These are phyloP conservation scores for Talaromyces sp. DNA, from an alignment of 2,329 filamentous ascomycete species.

Conservation along the genomic window DNA sequence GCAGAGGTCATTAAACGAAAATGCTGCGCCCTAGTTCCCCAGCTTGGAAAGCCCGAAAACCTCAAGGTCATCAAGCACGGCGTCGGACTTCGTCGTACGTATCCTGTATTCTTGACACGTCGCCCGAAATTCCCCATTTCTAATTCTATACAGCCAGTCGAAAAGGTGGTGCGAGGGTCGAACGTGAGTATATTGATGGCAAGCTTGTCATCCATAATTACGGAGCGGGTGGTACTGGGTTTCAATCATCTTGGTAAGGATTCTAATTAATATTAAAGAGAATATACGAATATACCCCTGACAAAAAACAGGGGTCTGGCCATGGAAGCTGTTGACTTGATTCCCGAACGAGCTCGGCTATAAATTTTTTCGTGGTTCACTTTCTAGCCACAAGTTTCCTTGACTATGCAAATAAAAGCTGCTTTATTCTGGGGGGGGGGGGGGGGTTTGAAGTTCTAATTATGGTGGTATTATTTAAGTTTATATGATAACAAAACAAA, in stretches of 20 bases:
- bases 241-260: slow-evolving; percentile 12
- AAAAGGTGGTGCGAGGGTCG: slow-evolving; percentile 11
- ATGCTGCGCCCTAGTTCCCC: slow-evolving; percentile 9
- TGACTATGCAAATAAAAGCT: background rate
- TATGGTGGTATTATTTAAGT: no score
- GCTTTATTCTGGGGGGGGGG: background rate
- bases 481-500: no score
- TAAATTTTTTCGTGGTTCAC: slow-evolving; percentile 1
- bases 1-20: slow-evolving; percentile 11
- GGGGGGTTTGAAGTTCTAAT: no score
- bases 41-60: slow-evolving; percentile 9
- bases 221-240: slow-evolving; percentile 11
- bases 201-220: slow-evolving; percentile 11
- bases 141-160: slow-evolving; percentile 9
- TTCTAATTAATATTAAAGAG: background rate
- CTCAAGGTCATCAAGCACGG: slow-evolving; percentile 10
- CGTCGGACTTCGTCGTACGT: slow-evolving; percentile 8
- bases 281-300: background rate
- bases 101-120: slow-evolving; percentile 1
- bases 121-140: background rate
- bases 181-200: slow-evolving; percentile 11
- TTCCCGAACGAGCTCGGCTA: slow-evolving; percentile 7
- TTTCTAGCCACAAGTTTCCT: background rate
- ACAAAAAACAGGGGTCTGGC: slow-evolving; percentile 8
- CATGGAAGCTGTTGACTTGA: slow-evolving; percentile 5